Evolutionary conservation across 192 early-diverging fungal species (phyloP).

Genomic region (Phycomyces blakesleeanus): DNA sequence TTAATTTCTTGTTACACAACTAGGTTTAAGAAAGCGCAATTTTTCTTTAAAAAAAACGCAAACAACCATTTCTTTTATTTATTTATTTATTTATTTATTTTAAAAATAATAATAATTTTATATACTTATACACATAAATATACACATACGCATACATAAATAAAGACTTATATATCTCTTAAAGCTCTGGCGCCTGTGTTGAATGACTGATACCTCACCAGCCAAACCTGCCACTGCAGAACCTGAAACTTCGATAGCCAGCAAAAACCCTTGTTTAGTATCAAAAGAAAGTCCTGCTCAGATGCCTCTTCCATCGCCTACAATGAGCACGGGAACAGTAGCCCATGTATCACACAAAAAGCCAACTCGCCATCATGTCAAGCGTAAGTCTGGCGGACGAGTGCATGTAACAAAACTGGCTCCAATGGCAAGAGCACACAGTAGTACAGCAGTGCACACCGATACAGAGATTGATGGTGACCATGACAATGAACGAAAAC

Average conservation of each 20-base stretch:
- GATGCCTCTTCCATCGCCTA: slow-evolving; percentile 18
- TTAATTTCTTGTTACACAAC: too few species aligned
- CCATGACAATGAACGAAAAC: background rate
- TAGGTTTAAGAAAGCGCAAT: too few species aligned
- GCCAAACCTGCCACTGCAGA: background rate
- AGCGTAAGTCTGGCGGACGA: slow-evolving; percentile 29
- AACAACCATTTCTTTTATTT: too few species aligned
- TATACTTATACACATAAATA: too few species aligned
- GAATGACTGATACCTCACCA: background rate
- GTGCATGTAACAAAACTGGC: slow-evolving; percentile 31
- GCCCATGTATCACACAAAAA: slow-evolving; percentile 8
- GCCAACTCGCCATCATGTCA: slow-evolving; percentile 29
- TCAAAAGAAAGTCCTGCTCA: background rate
- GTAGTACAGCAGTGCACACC: background rate
- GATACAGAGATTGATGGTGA: background rate
- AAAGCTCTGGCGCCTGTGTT: too few species aligned
- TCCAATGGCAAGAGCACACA: slow-evolving; percentile 28
- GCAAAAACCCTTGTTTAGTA: background rate
- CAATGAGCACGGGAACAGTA: background rate
- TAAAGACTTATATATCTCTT: too few species aligned
- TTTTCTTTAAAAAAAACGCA: too few species aligned
- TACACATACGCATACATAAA: too few species aligned
- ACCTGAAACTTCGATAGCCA: background rate
- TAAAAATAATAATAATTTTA: too few species aligned
- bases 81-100: too few species aligned